Evolutionary conservation across 2,329 filamentous ascomycete species (phyloP).

Genomic region (Penicillium sp.): DNA sequence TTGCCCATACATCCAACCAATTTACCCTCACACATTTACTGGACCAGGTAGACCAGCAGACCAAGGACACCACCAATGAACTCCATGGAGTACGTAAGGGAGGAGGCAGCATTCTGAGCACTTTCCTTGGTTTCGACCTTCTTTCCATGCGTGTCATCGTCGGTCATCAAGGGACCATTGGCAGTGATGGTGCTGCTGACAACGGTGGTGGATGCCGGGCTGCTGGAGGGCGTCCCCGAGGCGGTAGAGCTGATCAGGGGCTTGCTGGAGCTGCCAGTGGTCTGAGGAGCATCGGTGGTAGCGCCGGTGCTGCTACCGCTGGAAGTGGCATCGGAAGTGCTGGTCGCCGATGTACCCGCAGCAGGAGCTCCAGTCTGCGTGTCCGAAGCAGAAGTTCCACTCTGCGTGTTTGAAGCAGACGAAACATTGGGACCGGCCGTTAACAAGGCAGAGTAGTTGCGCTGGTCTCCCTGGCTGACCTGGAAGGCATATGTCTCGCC

Average conservation of each 20-base stretch:
- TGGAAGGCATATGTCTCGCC: constrained; percentile 55
- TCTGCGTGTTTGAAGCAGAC: constrained; percentile 1
- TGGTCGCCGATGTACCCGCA: constrained; percentile 10
- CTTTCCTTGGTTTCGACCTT: constrained; percentile 10
- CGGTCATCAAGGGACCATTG: constrained; percentile 7
- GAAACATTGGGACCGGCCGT: constrained; percentile 37
- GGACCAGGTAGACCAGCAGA: constrained; percentile 30
- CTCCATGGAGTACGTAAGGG: constrained; percentile 29
- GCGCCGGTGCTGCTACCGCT: constrained; percentile 15
- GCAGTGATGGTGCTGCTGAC: constrained; percentile 10
- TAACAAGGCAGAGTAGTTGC: constrained; percentile 57
- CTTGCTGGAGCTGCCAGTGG: constrained; percentile 25
- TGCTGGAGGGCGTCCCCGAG: constrained; percentile 20
- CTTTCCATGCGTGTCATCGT: constrained; percentile 11
- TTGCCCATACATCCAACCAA: background rate
- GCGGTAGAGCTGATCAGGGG: background rate
- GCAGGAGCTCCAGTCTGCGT: background rate
- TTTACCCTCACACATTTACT: constrained; percentile 10
- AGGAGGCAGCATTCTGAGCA: constrained; percentile 21
- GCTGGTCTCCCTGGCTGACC: constrained; percentile 49
- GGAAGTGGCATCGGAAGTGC: constrained; percentile 5
- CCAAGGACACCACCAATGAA: constrained; percentile 32
- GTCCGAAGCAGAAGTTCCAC: constrained; percentile 1
- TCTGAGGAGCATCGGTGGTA: constrained; percentile 12
- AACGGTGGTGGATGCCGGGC: constrained; percentile 13